Base-by-base conservation (phyloP, 2,329 filamentous ascomycete species). In the Diaporthe nobilis region DNA sequence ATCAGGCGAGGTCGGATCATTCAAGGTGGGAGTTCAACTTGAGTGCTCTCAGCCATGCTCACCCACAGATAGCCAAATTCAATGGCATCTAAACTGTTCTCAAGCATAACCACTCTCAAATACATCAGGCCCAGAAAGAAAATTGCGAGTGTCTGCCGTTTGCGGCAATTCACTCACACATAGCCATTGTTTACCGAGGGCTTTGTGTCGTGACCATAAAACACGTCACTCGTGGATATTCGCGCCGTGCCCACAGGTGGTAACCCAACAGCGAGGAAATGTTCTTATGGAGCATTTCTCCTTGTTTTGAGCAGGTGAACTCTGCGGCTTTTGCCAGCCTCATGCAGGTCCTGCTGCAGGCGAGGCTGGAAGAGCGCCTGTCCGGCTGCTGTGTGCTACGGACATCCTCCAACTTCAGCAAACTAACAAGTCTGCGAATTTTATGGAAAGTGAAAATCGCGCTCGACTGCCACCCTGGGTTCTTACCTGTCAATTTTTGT, bases 201-300 rank as follows among this genome's bases (percentile, higher is more conserved):
- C 7, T 13, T n/a, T 13, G 34, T 10, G 25, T 12, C 49, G 9
- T 12, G n/a, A 12, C 8, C 17, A 68, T n/a, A 53, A 15, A 39
- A 13, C 65, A 42, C 34, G 37, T 70, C 65, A 70, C 65, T 70
- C 34, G 6, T 42, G n/a, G 15, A 70, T 55, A 55, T 42, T 42
- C 22, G n/a, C 10, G n/a, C 51, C 12, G 3, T 55, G 49, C 22
- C 34, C 49, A 22, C 49, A 42, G 22, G 20, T 55, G 37, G 9
- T 42, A 28, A 6, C 49, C 47, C 34, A 10, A 25, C 15, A 55
- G 15, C 37, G n/a, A 2, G 42, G 34, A 4, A 25, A 53, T 28
- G 6, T n/a, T 20, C 2, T 25, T 15, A 9, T 55, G n/a, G 13
- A 7, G 12, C 9, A 70, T 25, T 42, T 31, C 8, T 13, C 5